Conservation (phyloP, 495 filamentous ascomycete species). For the Hyaloscypha finlandica region DNA sequence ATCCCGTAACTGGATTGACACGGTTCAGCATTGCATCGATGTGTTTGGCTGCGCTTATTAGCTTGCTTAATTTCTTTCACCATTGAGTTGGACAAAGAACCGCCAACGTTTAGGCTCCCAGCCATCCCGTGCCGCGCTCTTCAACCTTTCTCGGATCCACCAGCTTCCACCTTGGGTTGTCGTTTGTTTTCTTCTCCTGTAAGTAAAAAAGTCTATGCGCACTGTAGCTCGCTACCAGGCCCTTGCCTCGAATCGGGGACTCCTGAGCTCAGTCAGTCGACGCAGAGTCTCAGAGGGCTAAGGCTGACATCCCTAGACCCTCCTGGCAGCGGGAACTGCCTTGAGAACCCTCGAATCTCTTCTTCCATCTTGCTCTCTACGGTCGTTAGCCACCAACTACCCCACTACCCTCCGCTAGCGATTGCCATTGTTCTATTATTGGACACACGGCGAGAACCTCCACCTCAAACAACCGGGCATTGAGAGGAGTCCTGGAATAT, state of each 20-base stretch:
- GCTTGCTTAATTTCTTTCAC: not conserved
- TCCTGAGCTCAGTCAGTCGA: not conserved
- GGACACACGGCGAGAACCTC: constrained; percentile 2
- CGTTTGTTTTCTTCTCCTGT: constrained; percentile 17
- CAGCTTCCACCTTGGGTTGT: constrained; percentile 5
- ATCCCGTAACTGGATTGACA: not conserved
- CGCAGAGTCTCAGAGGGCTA: not conserved
- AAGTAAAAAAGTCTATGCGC: constrained; percentile 10
- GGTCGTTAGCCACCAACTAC: constrained; percentile 5
- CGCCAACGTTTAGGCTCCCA: constrained; percentile 2
- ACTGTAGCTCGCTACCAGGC: not conserved
- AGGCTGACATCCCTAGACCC: not conserved
- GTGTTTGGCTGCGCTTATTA: not conserved
- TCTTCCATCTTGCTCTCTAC: constrained; percentile 2
- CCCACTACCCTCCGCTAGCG: constrained; percentile 9
- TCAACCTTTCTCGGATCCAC: not conserved
- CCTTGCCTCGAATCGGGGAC: not conserved
- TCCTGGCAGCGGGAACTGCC: constrained; percentile 32
- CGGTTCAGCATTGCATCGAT: not conserved
- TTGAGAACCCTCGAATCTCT: constrained; percentile 18
- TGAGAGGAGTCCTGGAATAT: constrained; percentile 23
- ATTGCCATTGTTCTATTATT: constrained; percentile 19
- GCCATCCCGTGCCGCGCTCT: not conserved
- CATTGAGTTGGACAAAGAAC: not conserved
- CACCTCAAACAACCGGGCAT: constrained; percentile 22